Percentiles rank a stretch among this genome's conserved stretches.
These are phyloP conservation scores for Apiotrichum laibachii DNA, from an alignment of 1,284 basidiomycete species.

Conservation along the genomic window DNA sequence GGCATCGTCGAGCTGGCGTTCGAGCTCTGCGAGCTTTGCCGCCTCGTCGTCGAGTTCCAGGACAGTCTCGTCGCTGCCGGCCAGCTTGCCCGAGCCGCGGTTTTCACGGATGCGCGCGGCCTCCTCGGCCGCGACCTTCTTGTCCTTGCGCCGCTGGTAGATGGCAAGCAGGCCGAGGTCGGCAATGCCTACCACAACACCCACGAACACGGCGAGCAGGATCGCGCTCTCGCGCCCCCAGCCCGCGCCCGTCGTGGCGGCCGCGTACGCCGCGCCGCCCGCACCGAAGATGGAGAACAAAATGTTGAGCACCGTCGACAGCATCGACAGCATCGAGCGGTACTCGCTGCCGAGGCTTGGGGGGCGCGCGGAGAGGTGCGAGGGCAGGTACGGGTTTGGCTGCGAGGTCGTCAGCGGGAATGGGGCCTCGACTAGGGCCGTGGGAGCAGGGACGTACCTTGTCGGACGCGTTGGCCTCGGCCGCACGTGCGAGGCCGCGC, in stretches of 20 bases:
- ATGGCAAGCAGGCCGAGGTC: slow-evolving; percentile 37
- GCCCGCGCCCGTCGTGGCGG: slow-evolving; percentile 33
- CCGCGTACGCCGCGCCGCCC: slow-evolving; percentile 40
- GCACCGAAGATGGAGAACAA: slow-evolving; percentile 44
- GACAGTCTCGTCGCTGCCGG: neutral
- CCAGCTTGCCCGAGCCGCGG: neutral
- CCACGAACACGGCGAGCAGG: slow-evolving; percentile 36
- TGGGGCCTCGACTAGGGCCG: too few species aligned
- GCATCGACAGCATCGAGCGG: slow-evolving; percentile 26
- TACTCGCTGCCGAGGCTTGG: slow-evolving; percentile 37
- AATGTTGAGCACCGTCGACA: slow-evolving; percentile 42
- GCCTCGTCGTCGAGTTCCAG: neutral
- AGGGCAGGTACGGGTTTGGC: slow-evolving; percentile 40
- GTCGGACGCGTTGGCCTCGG: slow-evolving; percentile 6
- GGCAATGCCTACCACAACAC: slow-evolving; percentile 37
- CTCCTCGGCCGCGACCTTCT: neutral
- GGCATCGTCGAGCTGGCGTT: neutral
- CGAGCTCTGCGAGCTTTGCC: neutral
- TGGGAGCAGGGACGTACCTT: neutral
- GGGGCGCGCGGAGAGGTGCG: slow-evolving; percentile 30
- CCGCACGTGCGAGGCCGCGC: slow-evolving; percentile 17
- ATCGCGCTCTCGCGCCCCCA: slow-evolving; percentile 32
- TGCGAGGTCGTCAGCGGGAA: slow-evolving; percentile 13
- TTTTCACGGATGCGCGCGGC: neutral
- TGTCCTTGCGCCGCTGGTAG: slow-evolving; percentile 18